phyloP scores from a whole-genome alignment of 1,284 basidiomycete genomes.

The Bjerkandera adusta region DNA sequence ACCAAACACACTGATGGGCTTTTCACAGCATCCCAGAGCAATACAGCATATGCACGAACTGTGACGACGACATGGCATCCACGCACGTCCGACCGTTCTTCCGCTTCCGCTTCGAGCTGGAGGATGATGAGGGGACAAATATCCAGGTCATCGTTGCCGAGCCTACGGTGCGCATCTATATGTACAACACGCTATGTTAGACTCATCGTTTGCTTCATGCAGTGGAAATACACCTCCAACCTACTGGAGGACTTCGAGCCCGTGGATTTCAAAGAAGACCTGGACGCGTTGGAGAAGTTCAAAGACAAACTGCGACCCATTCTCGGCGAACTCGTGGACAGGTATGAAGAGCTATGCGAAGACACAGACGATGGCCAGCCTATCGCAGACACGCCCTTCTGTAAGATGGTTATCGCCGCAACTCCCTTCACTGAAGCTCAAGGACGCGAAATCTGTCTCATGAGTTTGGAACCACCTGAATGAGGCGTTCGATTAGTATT shows the following conservation, averaged over 20 bases:
- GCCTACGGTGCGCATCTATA: constrained; percentile 9
- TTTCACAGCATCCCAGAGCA: constrained; percentile 40
- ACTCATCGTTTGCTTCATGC: background rate
- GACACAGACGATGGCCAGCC: background rate
- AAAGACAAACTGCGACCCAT: constrained; percentile 38
- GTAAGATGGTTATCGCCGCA: background rate
- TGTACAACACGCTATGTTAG: constrained; percentile 8
- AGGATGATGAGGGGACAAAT: constrained; percentile 43
- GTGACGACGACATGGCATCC: constrained; percentile 45
- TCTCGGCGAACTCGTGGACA: constrained; percentile 32
- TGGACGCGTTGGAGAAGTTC: constrained; percentile 35
- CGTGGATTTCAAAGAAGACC: constrained; percentile 39
- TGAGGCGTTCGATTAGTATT: too few relatives aligned
- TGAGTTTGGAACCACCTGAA: too few relatives aligned
- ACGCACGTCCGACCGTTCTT: constrained; percentile 47
- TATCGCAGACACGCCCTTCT: background rate
- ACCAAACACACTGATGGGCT: constrained; percentile 8
- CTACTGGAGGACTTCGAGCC: constrained; percentile 42
- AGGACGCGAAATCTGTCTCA: too few relatives aligned
- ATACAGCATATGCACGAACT: constrained; percentile 45
- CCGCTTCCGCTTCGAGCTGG: constrained; percentile 45
- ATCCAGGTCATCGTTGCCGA: constrained; percentile 44
- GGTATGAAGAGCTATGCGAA: background rate
- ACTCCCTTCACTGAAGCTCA: too few relatives aligned
- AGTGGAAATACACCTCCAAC: constrained; percentile 34